A percentile compares a stretch with the other conserved stretches of the same genome.
Evolutionary conservation across 1,139 yeast species (phyloP).

Genomic region (Suhomyces taliae): DNA sequence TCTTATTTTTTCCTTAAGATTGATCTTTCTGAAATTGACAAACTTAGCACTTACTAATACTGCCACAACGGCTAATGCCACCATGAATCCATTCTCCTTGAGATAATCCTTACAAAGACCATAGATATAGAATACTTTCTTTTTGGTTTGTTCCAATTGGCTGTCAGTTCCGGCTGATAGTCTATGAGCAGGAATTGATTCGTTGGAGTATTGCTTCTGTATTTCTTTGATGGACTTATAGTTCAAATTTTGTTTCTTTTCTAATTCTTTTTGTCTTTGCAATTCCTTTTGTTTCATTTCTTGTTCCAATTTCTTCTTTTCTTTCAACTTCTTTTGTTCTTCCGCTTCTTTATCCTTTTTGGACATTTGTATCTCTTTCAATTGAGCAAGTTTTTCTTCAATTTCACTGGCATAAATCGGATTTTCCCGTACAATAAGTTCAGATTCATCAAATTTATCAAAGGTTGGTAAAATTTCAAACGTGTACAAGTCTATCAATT

Average conservation of each 20-base stretch:
- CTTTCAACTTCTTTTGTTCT: constrained; percentile 16
- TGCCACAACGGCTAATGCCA: constrained; percentile 24
- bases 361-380: constrained; percentile 19
- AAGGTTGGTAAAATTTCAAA: constrained; percentile 38
- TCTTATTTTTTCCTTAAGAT: constrained; percentile 31
- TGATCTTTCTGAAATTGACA: constrained; percentile 26
- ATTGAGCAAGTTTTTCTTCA: constrained; percentile 17
- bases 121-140: constrained; percentile 17
- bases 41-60: constrained; percentile 24
- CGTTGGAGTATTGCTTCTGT: constrained; percentile 11
- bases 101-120: constrained; percentile 24
- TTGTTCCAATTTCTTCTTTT: constrained; percentile 14
- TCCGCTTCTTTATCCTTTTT: constrained; percentile 19
- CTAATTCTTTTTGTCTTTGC: constrained; percentile 23
- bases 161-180: constrained; percentile 1
- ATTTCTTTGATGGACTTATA: constrained; percentile 28
- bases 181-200: constrained; percentile 1
- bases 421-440: constrained; percentile 25
- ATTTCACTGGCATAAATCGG: constrained; percentile 15
- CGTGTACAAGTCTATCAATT: constrained; percentile 34
- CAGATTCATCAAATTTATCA: constrained; percentile 30
- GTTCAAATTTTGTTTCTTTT: constrained; percentile 31
- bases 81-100: constrained; percentile 30
- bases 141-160: constrained; percentile 12
- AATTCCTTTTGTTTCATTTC: constrained; percentile 24